Evolutionary conservation across 2,329 filamentous ascomycete species (phyloP), one percentile per base, ranked within the genome.

Genomic region (Verticillium zaregamsianum): DNA sequence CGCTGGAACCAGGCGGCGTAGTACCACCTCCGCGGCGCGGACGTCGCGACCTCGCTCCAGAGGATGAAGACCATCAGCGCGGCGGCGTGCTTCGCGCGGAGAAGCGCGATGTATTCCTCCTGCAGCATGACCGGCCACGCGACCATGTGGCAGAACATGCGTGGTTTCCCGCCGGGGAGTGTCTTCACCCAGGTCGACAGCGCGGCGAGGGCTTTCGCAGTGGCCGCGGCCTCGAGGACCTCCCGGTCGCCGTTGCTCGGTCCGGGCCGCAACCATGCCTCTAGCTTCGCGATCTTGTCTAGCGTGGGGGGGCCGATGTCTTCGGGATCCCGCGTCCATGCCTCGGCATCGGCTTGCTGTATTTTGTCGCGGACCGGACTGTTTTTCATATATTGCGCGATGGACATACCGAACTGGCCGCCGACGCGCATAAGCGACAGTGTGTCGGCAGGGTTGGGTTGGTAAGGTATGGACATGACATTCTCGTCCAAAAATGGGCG

Each of bases 141-240:
- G n/a, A 65, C 64, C 45, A 65, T 64, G 49, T 65, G 62, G 32
- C 63, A 64, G 62, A 60, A 65, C 59, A 65, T 59, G 55, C 64
- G 57, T 1, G 64, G 64, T 25, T 55, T 55, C 2, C 64, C 52
- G 2, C 64, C 64, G 5, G 64, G 62, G 0, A 65, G 60, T 20
- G 60, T 62, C 3, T 23, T 39, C 23, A 61, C 45, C 60, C 63
- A 65, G 25, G 55, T 55, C 20, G 55, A 62, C 17, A 65, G 62
- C 5, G 64, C 64, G 17, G 23, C 35, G 20, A 65, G 58, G 3
- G 64, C 62, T 5, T 31, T 57, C 2, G 60, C 39, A 25, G 62
- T 60, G 37, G 37, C 45, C 11, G 60, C 52, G 5, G 35, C 58
- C 12, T 62, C 60, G 3, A 59, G 55, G 12, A 25, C 56, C 11